Conservation (phyloP, 495 filamentous ascomycete species). For the Penicillium taxi region DNA sequence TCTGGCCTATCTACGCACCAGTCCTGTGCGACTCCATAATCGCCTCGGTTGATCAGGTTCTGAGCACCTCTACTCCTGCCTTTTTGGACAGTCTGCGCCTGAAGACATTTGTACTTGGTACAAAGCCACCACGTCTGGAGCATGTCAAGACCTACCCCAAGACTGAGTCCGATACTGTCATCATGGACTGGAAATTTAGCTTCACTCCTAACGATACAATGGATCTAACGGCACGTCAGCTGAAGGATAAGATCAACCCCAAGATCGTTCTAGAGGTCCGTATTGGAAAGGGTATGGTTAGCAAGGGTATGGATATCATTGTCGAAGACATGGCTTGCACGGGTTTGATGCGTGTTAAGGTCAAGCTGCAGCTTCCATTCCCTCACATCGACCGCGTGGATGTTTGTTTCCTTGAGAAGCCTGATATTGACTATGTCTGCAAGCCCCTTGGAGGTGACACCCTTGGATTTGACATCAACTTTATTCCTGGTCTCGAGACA, state of each 20-base stretch:
- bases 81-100: constrained; percentile 91
- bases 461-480: constrained; percentile 97
- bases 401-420: constrained; percentile 71
- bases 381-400: constrained; percentile 91
- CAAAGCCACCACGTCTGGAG: constrained; percentile 91
- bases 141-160: constrained; percentile 98
- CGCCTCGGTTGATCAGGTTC: constrained; percentile 86
- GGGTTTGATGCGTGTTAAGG: constrained; percentile 90
- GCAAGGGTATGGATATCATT: constrained; percentile 94
- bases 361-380: constrained; percentile 93
- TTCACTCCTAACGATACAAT: constrained; percentile 92
- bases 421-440: constrained; percentile 88
- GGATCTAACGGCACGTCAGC: constrained; percentile 81
- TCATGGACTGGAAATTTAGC: constrained; percentile 99
- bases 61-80: constrained; percentile 81
- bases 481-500: constrained; percentile 84
- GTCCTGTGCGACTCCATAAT: constrained; percentile 89
- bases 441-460: constrained; percentile 94
- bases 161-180: constrained; percentile 84
- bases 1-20: constrained; percentile 97
- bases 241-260: constrained; percentile 93
- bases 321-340: constrained; percentile 96
- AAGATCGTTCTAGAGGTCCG: constrained; percentile 92
- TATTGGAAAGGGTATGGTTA: constrained; percentile 87
- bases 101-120: constrained; percentile 84